Conservation (phyloP, 176 grass and related monocot species). For the Chloris gayana region DNA sequence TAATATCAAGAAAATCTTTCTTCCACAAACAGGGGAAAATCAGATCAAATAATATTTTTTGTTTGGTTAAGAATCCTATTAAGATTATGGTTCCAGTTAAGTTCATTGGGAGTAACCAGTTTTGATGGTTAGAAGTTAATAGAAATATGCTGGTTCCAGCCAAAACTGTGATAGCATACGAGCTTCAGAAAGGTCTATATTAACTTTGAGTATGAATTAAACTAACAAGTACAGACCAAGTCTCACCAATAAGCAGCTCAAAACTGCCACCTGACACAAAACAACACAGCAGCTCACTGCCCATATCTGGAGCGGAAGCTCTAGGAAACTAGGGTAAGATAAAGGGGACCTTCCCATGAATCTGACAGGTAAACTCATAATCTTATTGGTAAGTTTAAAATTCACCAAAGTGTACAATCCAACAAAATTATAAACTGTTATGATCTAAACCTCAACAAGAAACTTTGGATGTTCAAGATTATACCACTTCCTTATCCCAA, state of each 20-base stretch:
- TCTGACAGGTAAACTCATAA: slow-evolving; percentile 14
- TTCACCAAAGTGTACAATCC: slow-evolving; percentile 4
- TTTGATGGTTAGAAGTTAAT: neutral
- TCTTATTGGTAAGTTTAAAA: slow-evolving; percentile 21
- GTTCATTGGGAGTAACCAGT: neutral
- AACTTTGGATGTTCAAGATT: neutral
- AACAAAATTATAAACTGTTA: slow-evolving; percentile 25
- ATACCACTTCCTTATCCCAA: neutral
- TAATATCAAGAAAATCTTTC: slow-evolving; percentile 6
- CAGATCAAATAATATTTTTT: slow-evolving; percentile 18
- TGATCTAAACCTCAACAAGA: slow-evolving; percentile 14
- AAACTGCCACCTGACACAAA: slow-evolving; percentile 22
- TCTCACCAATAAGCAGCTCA: slow-evolving; percentile 17
- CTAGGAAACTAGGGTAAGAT: neutral
- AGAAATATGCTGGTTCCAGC: neutral
- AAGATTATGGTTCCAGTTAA: slow-evolving; percentile 9
- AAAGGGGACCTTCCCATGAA: slow-evolving; percentile 11
- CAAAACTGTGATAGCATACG: neutral
- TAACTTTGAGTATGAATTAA: neutral
- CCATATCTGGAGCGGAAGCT: slow-evolving; percentile 17
- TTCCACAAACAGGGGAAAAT: slow-evolving; percentile 14
- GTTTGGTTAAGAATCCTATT: neutral
- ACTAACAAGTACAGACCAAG: slow-evolving; percentile 17
- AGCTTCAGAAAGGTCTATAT: neutral
- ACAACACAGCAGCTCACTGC: neutral